Percentiles rank a stretch among this genome's conserved stretches.
phyloP scores from a whole-genome alignment of 1,284 basidiomycete genomes.

The Cutaneotrichosporon cavernicola region DNA sequence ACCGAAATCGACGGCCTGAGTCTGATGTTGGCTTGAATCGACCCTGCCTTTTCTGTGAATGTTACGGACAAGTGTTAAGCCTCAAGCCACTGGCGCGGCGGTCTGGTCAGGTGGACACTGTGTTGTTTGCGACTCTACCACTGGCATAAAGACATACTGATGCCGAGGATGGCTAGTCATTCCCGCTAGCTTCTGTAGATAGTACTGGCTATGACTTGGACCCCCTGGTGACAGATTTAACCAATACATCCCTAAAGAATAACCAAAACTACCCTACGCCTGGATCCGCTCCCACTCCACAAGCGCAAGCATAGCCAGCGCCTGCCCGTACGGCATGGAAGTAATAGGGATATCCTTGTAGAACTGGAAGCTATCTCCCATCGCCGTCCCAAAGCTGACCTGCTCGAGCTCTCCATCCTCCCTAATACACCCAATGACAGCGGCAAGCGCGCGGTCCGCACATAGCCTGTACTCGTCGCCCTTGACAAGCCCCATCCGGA shows the following conservation, averaged over 20 bases:
- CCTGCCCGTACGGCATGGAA: conserved; percentile 67
- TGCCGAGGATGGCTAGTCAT: too few relatives aligned
- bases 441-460: conserved; percentile 59
- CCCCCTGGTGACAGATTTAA: too few relatives aligned
- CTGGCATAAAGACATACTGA: too few relatives aligned
- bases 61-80: too few relatives aligned
- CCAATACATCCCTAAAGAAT: neutral
- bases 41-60: too few relatives aligned
- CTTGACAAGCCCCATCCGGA: conserved; percentile 55
- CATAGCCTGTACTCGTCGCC: conserved; percentile 55
- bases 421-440: conserved; percentile 60
- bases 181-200: too few relatives aligned
- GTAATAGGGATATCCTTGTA: conserved; percentile 63
- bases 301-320: conserved; percentile 56
- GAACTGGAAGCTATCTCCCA: conserved; percentile 60
- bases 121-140: too few relatives aligned
- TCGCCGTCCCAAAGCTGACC: conserved; percentile 63
- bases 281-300: conserved; percentile 49
- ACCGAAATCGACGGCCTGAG: too few relatives aligned
- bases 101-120: neutral
- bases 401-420: conserved; percentile 60
- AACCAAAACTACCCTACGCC: neutral
- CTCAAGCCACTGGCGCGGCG: neutral
- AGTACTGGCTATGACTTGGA: too few relatives aligned
- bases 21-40: too few relatives aligned